Evolutionary conservation across 2,329 filamentous ascomycete genomes (phyloP), one percentile per base, ranked within the genome.

Genomic region (Cytospora schulzeri): DNA sequence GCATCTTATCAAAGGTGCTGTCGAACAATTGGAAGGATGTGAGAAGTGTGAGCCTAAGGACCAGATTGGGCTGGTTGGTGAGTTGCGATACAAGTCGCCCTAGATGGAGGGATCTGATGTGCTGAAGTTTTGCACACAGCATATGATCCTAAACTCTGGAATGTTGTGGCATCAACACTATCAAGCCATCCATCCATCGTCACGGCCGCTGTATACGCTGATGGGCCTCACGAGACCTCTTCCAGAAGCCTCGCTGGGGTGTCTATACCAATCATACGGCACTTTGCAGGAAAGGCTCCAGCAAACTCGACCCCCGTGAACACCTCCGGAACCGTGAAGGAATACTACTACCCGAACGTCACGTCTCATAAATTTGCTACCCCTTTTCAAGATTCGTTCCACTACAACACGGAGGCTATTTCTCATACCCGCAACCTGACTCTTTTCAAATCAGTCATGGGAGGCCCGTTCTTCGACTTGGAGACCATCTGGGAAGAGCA

Each of bases 401-500:
- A 66, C 57, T 67, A 67, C 35, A 68, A 72, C 38, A 68, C 69
- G 24, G 52, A 66, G 14, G 70, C 68, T 26, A 68, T 91, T 0
- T 81, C 87, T 0, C 90, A 93, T 71, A 90, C 89, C 0, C 82
- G 90, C 1, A 87, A 80, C 61, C 75, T 92, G 2, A 76, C 80
- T 0, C 91, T 91, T 68, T 71, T 93, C 9, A 92, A 91, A 70
- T 81, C 81, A 6, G 76, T 83, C 1, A 76, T 90, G 3, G 77
- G 78, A 0, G 91, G 90, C 0, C 90, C 90, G 0, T 84, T 81
- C 66, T 92, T 93, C 70, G 88, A 93, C 68, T 83, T 93, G 11
- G 91, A 93, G 72, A 82, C 83, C 1, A 88, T 93, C 57, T 94
- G 91, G 91, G 89, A 92, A 9, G 89, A 93, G 74, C 90, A 94